Base-by-base conservation (phyloP, 2,329 filamentous ascomycete genomes). In the Coccinonectria pachysandricola region DNA sequence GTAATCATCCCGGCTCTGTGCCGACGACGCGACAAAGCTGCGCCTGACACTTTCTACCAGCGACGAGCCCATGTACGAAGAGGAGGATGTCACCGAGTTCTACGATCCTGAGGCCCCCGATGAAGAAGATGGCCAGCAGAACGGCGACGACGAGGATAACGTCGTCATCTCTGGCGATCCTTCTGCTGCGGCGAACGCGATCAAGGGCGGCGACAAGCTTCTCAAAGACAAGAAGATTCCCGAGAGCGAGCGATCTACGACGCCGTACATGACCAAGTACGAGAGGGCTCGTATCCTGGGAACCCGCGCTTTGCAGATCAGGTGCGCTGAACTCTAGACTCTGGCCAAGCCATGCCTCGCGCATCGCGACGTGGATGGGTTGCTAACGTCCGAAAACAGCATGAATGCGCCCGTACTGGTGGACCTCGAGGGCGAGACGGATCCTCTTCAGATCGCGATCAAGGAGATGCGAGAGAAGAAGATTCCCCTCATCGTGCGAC, bases 261-360 rank as follows among this genome's bases (percentile, higher is more conserved):
- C 91, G 15, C 91, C 88, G 3, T 98, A 95, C 62, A 93, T 98
- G 88, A 98, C 91, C 42, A 98, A 98, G 64, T 98, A 98, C 60
- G 91, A 98, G 68, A 75, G 79, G 45, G 91, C 91, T 37, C 77
- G 91, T 50, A 88, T 98, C 33, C 62, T 98, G 39, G 91, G 91
- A 24, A 96, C 91, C 20, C 71, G 91, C 42, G 91, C 91, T 20
- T 59, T 96, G 52, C 91, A 98, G 60, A 96, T 98, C 52, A 95
- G 85, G 85, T 92, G 58, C 26, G 74, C 28, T n/a, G n/a, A n/a
- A n/a, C n/a, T n/a, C n/a, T n/a, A n/a, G n/a, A n/a, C n/a, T n/a
- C n/a, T n/a, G n/a, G n/a, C n/a, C n/a, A n/a, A n/a, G n/a, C n/a
- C n/a, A n/a, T n/a, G n/a, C n/a, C n/a, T n/a, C n/a, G n/a, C n/a